phyloP scores from a whole-genome alignment of 2,329 filamentous ascomycete species.

The Cyanodermella asteris region DNA sequence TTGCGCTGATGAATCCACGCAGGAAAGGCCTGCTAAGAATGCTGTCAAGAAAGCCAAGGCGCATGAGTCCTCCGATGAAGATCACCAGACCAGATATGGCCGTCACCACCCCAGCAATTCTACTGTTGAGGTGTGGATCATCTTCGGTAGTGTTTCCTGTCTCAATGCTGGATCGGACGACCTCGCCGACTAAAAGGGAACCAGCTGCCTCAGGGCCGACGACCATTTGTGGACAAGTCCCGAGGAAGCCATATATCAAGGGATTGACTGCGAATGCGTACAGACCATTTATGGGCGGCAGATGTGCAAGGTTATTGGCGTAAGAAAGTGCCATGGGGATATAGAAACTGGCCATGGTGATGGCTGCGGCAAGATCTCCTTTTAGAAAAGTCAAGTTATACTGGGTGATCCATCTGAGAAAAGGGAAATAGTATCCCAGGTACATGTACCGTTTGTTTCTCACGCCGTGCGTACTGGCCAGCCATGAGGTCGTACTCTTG shows the following conservation, averaged over 20 bases:
- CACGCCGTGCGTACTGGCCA: constrained; percentile 53
- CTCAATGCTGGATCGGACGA: constrained; percentile 58
- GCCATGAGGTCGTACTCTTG: constrained; percentile 48
- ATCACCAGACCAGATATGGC: constrained; percentile 76
- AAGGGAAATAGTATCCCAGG: constrained; percentile 78
- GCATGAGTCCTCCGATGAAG: constrained; percentile 61
- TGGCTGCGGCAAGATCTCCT: constrained; percentile 67
- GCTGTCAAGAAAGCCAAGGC: constrained; percentile 82
- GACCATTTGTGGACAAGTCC: constrained; percentile 80
- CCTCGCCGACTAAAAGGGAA: constrained; percentile 69
- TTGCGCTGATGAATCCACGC: constrained; percentile 87
- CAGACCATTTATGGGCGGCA: constrained; percentile 80
- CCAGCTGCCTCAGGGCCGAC: constrained; percentile 90
- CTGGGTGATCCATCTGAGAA: constrained; percentile 72
- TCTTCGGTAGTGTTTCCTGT: constrained; percentile 41
- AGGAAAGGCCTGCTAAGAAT: constrained; percentile 84
- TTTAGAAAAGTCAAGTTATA: constrained; percentile 64
- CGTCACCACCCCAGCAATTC: constrained; percentile 71
- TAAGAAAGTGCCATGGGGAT: constrained; percentile 91
- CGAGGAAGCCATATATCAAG: constrained; percentile 71
- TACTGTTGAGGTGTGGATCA: constrained; percentile 50
- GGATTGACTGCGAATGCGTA: constrained; percentile 91
- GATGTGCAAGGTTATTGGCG: constrained; percentile 75
- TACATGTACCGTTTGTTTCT: constrained; percentile 63
- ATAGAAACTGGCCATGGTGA: constrained; percentile 98